Evolutionary conservation across 495 filamentous ascomycete genomes (phyloP), one percentile per base, ranked within the genome.

Genomic region (Neurospora sp.): DNA sequence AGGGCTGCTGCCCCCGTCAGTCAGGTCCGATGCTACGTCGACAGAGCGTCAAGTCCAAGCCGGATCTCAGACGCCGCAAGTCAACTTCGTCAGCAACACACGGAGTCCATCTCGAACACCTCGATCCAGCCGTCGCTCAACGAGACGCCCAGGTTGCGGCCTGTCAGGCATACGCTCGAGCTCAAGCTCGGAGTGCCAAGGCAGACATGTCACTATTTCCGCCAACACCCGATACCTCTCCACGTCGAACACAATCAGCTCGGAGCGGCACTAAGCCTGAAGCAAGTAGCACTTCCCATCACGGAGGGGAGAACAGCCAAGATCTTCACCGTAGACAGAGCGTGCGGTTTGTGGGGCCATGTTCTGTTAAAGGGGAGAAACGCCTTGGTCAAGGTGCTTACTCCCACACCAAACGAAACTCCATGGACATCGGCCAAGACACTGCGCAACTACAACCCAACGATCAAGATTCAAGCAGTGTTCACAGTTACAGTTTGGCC

Each of bases 111-210:
- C 75, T 82, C 18, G 84, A 88, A 41, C 76, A 84, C 41, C 83
- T 89, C 59, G 84, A 89, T 65, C 84, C 89, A 9, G 83, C 86
- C 22, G 75, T 85, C n/a, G 87, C 88, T 12, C 85, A 87, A 68
- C 81, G 84, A 40, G 87, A 92, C 77, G 92, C 92, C 39, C 85
- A 89, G 11, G 86, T 86, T 46, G 92, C 92, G 69, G 92, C 92
- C n/a, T 84, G 83, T 35, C 81, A 85, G 73, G 92, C 92, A 48
- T 93, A 89, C 82, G 78, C 82, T 16, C 85, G 87, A 73, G 89
- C 89, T 41, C 86, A 81, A 53, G 85, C 84, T 73, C 82, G 85
- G 11, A 65, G 27, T 65, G 77, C 74, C n/a, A 84, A 78, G 68
- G 76, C 82, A 70, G 85, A 86, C 46, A 77, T 84, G 73, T 73